Base-by-base conservation (phyloP, 345 rosid genomes). In the Limnanthes douglasii region DNA sequence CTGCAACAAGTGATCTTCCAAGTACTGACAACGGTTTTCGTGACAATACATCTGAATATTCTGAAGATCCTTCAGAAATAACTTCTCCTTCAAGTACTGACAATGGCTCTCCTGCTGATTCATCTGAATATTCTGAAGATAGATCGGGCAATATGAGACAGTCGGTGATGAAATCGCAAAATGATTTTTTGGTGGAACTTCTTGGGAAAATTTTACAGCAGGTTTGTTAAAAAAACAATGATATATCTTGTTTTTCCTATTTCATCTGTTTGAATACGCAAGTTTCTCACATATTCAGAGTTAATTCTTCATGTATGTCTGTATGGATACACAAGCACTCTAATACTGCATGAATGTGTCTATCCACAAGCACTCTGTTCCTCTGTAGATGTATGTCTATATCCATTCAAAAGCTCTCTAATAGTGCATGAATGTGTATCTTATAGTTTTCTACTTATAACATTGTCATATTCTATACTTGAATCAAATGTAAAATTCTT, bases 171-270 rank as follows among this genome's bases (percentile, higher is more conserved):
- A 54, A 51, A 53, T 56, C 36, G 59, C 61, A 22, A 64, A 55
- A 42, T n/a, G n/a, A n/a, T n/a, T n/a, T n/a, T n/a, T n/a, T 80
- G 37, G 35, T 77, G 54, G 79, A 69, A 48, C 44, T 71, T 25
- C 56, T 77, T 13, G 96, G 98, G 28, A 70, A 69, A 62, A 49
- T 73, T 51, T 67, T 90, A 23, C 81, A 77, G 56, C 84, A 80
- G 94, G 98, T 90, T 50, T 47, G 59, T 27, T 38, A 39, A 51
- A 46, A 13, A 47, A 47, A n/a, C n/a, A n/a, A n/a, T n/a, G n/a
- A n/a, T n/a, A n/a, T n/a, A n/a, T n/a, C n/a, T n/a, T n/a, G n/a
- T n/a, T n/a, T n/a, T n/a, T n/a, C n/a, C n/a, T n/a, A n/a, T n/a
- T n/a, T n/a, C n/a, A n/a, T n/a, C n/a, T n/a, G n/a, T n/a, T n/a